phyloP scores from a whole-genome alignment of 768 basidiomycete genomes.

The Rhodotorula graminis region DNA sequence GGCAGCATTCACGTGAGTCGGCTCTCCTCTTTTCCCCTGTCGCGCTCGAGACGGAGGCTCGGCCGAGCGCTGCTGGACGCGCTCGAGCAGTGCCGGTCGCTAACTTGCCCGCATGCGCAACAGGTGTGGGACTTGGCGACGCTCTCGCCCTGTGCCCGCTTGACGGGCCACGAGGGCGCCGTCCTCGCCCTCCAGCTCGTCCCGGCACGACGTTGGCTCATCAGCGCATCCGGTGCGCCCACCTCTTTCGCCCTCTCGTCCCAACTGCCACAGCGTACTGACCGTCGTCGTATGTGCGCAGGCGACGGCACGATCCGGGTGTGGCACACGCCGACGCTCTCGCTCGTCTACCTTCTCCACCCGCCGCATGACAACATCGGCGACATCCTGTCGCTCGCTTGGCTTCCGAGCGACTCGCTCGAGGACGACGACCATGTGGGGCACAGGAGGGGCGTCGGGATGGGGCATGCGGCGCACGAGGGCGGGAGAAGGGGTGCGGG shows the following conservation, averaged over 20 bases:
- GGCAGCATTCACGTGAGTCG: conserved; percentile 26
- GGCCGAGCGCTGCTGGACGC: too few relatives aligned
- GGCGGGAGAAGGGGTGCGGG: conserved; percentile 1
- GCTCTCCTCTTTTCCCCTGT: neutral
- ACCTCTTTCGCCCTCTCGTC: neutral
- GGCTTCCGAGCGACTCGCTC: conserved; percentile 30
- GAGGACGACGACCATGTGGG: neutral
- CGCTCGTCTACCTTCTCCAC: conserved; percentile 47
- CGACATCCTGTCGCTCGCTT: conserved; percentile 49
- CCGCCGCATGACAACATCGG: conserved; percentile 49
- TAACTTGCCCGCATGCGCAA: neutral
- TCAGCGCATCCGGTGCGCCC: conserved; percentile 47
- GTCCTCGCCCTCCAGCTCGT: conserved; percentile 47
- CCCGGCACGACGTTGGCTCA: conserved; percentile 47
- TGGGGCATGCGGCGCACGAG: neutral
- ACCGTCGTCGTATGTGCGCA: neutral
- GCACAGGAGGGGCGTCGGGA: neutral
- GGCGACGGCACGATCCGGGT: conserved; percentile 48
- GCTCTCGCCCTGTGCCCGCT: conserved; percentile 42
- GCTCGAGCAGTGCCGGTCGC: too few relatives aligned
- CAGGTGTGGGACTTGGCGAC: conserved; percentile 47
- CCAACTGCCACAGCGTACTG: neutral
- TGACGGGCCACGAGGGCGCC: conserved; percentile 48
- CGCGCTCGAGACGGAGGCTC: too few relatives aligned
- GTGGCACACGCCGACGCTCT: conserved; percentile 47